Percentiles rank a stretch among this genome's conserved stretches.
These are phyloP conservation scores for Yamadazyma atlantica DNA, from an alignment of 1,139 yeast genomes.

Conservation along the genomic window DNA sequence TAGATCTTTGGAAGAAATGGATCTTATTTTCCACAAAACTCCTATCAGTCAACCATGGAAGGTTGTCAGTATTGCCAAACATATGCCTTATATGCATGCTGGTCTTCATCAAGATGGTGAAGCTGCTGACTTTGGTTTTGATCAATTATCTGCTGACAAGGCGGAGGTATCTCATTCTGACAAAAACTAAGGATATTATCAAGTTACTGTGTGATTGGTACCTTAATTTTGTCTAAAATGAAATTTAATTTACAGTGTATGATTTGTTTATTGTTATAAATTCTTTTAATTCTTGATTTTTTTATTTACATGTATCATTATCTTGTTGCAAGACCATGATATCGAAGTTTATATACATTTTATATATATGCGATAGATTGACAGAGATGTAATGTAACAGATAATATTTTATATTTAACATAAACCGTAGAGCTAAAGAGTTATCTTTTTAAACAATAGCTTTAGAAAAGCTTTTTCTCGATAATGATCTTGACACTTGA, in stretches of 20 bases:
- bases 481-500: slow-evolving; percentile 4
- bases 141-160: background rate
- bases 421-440: background rate
- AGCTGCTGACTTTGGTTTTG: slow-evolving; percentile 2
- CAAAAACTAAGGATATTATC: background rate
- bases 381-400: slow-evolving; percentile 1
- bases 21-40: slow-evolving; percentile 51
- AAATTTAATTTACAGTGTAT: background rate
- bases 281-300: slow-evolving; percentile 1
- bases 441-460: background rate
- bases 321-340: slow-evolving; percentile 1
- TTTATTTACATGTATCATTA: slow-evolving; percentile 1
- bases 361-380: background rate
- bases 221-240: no score
- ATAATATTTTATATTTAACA: background rate
- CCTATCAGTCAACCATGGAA: slow-evolving; percentile 37
- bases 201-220: background rate
- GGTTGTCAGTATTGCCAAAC: slow-evolving; percentile 4
- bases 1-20: slow-evolving; percentile 60
- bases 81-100: slow-evolving; percentile 7
- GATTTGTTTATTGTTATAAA: background rate
- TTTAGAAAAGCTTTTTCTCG: background rate
- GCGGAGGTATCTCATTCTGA: background rate
- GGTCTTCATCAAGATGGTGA: slow-evolving; percentile 6
- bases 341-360: background rate